Conservation (phyloP, 768 basidiomycete species). For the Amanita thiersii region DNA sequence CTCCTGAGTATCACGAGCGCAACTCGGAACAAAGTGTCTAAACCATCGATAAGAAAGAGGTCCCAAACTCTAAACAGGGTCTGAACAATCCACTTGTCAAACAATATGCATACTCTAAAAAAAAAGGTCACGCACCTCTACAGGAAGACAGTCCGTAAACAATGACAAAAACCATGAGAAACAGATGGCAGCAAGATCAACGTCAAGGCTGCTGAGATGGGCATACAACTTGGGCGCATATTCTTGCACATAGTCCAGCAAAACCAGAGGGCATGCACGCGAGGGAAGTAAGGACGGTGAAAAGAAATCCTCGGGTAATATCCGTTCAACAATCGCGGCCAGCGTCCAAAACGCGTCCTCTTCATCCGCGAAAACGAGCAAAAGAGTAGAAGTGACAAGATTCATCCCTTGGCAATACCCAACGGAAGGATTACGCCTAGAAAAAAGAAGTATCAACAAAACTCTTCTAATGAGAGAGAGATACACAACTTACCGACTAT, state of each 20-base stretch:
- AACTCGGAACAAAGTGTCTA: conserved; percentile 86
- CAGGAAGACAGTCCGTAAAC: conserved; percentile 93
- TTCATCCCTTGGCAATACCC: conserved; percentile 98
- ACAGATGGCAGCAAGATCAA: conserved; percentile 90
- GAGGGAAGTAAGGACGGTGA: conserved; percentile 88
- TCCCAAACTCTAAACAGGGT: conserved; percentile 97
- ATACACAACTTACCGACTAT: conserved; percentile 64
- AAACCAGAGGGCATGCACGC: conserved; percentile 86
- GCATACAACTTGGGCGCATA: conserved; percentile 62
- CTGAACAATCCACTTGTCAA: no score
- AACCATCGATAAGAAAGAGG: conserved; percentile 86
- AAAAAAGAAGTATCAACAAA: conserved; percentile 3
- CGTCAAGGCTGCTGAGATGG: conserved; percentile 72
- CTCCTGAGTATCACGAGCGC: conserved; percentile 80
- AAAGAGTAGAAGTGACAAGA: conserved; percentile 87
- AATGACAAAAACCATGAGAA: conserved; percentile 98
- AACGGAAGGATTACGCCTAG: conserved; percentile 82
- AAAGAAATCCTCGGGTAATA: conserved; percentile 91
- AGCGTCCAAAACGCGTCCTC: conserved; percentile 98
- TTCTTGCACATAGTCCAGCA: conserved; percentile 82
- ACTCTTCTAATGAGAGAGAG: background rate
- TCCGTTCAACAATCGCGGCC: conserved; percentile 77
- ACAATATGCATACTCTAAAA: background rate
- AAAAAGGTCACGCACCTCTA: conserved; percentile 54
- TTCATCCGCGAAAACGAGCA: conserved; percentile 90